These are phyloP conservation scores for Discostella pseudostelligera DNA, from an alignment of 108 stramenopile genomes.

Conservation along the genomic window DNA sequence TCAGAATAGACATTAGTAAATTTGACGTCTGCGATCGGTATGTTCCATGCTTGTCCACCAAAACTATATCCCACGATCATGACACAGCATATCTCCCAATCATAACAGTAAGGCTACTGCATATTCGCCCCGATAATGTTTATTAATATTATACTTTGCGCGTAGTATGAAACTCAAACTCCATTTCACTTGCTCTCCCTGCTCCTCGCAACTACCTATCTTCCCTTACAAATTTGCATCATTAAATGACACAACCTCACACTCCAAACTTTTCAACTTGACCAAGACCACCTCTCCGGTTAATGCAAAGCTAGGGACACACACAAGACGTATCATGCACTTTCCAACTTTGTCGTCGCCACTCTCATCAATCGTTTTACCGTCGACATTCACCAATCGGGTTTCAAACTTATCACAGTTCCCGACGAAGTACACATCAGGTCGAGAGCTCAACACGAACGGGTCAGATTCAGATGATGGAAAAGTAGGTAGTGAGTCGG, in stretches of 20 bases:
- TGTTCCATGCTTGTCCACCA: too few species aligned
- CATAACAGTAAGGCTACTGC: too few species aligned
- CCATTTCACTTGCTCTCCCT: too few species aligned
- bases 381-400: conserved; percentile 26
- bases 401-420: conserved; percentile 66
- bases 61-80: too few species aligned
- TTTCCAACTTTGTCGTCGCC: conserved; percentile 10
- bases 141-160: too few species aligned
- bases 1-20: too few species aligned
- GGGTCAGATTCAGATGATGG: conserved; percentile 73
- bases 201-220: background rate
- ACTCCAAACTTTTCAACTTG: conserved; percentile 66
- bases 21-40: too few species aligned
- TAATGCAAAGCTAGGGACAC: conserved; percentile 69
- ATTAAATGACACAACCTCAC: conserved; percentile 67
- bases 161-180: too few species aligned
- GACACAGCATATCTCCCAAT: too few species aligned
- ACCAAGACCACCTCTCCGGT: conserved; percentile 77
- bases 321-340: conserved; percentile 54
- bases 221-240: conserved; percentile 30
- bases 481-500: conserved; percentile 77
- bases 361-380: conserved; percentile 17
- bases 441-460: conserved; percentile 59
- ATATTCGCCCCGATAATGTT: too few species aligned
- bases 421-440: conserved; percentile 67